These are phyloP conservation scores for Dipteronia sinensis DNA, from an alignment of 345 rosid genomes.

Conservation along the genomic window DNA sequence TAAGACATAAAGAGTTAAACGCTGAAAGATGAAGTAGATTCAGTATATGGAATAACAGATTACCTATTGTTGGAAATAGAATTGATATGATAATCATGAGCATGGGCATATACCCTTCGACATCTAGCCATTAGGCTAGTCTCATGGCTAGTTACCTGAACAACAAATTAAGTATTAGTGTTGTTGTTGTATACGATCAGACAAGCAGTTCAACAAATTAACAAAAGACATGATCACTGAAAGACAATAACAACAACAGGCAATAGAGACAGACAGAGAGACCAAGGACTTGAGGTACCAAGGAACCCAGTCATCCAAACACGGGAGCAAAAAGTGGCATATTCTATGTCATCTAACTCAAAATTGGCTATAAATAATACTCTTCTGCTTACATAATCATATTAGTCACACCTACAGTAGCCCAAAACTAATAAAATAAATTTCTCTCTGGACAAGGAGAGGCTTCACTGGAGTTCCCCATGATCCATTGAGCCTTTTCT, in stretches of 20 bases:
- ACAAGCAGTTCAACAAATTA: not conserved
- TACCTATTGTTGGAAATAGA: constrained; percentile 96
- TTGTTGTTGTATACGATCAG: not conserved
- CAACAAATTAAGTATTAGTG: constrained; percentile 12
- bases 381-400: constrained; percentile 8
- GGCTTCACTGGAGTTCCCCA: constrained; percentile 2
- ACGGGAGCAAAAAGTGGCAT: constrained; percentile 7
- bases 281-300: not conserved
- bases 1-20: not conserved
- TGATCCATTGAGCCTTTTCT: not conserved
- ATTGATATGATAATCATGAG: constrained; percentile 99
- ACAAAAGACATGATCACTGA: not conserved
- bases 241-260: not conserved
- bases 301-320: constrained; percentile 15
- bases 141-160: constrained; percentile 83
- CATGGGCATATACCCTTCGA: constrained; percentile 95
- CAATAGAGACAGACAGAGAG: not conserved
- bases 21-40: not conserved
- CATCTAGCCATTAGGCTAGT: constrained; percentile 86
- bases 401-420: not conserved
- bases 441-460: constrained; percentile 1
- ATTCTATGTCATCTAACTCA: not conserved
- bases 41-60: constrained; percentile 7
- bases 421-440: constrained; percentile 12
- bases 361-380: not conserved